A percentile compares a stretch with the other conserved stretches of the same genome.
phyloP scores from a whole-genome alignment of 1,284 basidiomycete genomes.

The Trichosporon sp. region DNA sequence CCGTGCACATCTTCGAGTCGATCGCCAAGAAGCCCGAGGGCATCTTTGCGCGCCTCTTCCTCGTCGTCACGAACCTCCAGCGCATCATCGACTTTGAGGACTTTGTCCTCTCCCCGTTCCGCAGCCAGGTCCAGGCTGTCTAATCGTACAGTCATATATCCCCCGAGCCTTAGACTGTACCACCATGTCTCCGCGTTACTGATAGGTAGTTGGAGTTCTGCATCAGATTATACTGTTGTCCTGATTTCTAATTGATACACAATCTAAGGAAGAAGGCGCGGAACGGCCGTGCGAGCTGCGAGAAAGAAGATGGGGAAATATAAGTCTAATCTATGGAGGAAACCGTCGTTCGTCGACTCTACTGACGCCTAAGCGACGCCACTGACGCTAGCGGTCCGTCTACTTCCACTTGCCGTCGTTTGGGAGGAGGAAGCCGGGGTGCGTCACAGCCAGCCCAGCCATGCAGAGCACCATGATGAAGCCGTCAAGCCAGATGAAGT shows the following conservation, averaged over 20 bases:
- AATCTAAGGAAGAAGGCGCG: conserved; percentile 2
- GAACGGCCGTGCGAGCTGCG: too few relatives aligned
- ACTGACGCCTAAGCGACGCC: conserved; percentile 1
- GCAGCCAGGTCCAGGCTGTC: background rate
- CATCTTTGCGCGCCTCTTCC: conserved; percentile 15
- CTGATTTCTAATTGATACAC: conserved; percentile 8
- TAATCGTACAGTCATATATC: background rate
- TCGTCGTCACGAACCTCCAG: conserved; percentile 13
- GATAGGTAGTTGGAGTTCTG: background rate
- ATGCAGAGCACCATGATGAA: conserved; percentile 43
- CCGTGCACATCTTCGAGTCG: conserved; percentile 1
- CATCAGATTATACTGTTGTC: conserved; percentile 12
- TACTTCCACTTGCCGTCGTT: conserved; percentile 11
- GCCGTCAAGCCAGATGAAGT: conserved; percentile 46
- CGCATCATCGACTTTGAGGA: conserved; percentile 12
- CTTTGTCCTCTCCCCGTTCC: conserved; percentile 10
- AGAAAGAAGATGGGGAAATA: background rate
- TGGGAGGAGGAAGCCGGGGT: conserved; percentile 43
- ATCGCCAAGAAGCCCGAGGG: conserved; percentile 4
- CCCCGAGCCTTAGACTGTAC: background rate
- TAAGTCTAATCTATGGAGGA: background rate
- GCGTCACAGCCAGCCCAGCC: conserved; percentile 33
- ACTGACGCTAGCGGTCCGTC: background rate
- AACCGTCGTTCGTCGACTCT: background rate
- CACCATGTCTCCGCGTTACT: background rate